Base-by-base conservation (phyloP, 305 asterid species). In the Solanum hybrid region DNA sequence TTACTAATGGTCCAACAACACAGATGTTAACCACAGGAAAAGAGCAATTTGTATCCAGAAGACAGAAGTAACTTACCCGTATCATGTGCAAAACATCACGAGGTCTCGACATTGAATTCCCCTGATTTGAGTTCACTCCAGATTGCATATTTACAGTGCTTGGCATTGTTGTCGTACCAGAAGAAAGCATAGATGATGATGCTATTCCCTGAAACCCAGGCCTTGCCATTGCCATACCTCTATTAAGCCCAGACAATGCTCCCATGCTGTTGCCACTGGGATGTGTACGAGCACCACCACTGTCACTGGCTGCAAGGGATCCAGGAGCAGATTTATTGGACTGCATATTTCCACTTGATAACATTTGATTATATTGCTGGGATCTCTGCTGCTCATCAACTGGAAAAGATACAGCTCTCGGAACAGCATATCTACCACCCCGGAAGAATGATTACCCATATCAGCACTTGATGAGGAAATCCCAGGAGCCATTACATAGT, bases 311-410 rank as follows among this genome's bases (percentile, higher is more conserved):
- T 40, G 96, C 92, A 91, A 87, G 92, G 89, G 91, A 90, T 91
- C 94, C 95, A 82, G 95, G 71, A 88, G 94, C 86, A 90, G 97
- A 89, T 78, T 88, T 75, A 88, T 88, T 92, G 87, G 96, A 76
- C 90, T 92, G 92, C 35, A 91, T 73, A 87, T 90, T 95, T 91
- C 95, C 91, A 51, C 93, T 89, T 36, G 97, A 88, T 84, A 94
- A 78, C 92, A 94, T 88, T 82, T 91, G 94, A 91, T 92, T 95
- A 89, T 93, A 92, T 86, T 92, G 96, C 72, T 95, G 98, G 89
- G 93, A 87, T 90, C 94, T 94, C 94, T 93, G 98, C 86, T 93
- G 95, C 88, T 95, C 97, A 80, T 93, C 95, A n/a, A 92, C 86
- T 78, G 95, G 89, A 85, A 93, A 92, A 86, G 94, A 91, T 78